Percentiles rank a stretch among this genome's conserved stretches.
These are phyloP conservation scores for Ceriops tagal DNA, from an alignment of 345 rosid genomes.

Conservation along the genomic window DNA sequence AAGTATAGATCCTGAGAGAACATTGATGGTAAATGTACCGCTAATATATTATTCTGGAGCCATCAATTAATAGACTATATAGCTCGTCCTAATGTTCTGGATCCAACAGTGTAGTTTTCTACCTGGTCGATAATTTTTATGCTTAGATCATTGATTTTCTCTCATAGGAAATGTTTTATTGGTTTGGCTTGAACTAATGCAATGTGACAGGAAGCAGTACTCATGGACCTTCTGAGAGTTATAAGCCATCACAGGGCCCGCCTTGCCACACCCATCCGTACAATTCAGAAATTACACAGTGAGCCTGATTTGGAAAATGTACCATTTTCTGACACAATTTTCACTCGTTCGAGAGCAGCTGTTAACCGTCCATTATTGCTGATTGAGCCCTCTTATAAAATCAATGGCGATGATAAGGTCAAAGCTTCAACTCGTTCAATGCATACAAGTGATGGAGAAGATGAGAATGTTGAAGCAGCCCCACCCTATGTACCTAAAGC, in stretches of 20 bases:
- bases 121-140: not conserved
- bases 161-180: not conserved
- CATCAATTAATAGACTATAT: not conserved
- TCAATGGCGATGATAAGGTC: constrained; percentile 51
- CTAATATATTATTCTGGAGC: not conserved
- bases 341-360: constrained; percentile 45
- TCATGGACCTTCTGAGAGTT: constrained; percentile 88
- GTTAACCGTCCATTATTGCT: constrained; percentile 58
- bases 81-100: not conserved
- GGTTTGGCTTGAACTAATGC: constrained; percentile 9
- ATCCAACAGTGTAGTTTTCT: not conserved
- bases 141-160: not conserved
- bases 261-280: constrained; percentile 93
- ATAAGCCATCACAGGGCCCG: constrained; percentile 81
- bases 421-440: constrained; percentile 40
- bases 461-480: constrained; percentile 36
- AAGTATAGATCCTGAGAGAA: not conserved
- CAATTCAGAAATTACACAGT: constrained; percentile 66
- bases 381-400: constrained; percentile 74
- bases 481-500: constrained; percentile 26
- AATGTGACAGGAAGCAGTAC: constrained; percentile 73
- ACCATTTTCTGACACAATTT: constrained; percentile 58
- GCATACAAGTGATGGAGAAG: constrained; percentile 46
- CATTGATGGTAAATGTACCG: constrained; percentile 4
- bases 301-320: constrained; percentile 68